Base-by-base conservation (phyloP, 805 yeast species). In the Saturnispora halmiae region DNA sequence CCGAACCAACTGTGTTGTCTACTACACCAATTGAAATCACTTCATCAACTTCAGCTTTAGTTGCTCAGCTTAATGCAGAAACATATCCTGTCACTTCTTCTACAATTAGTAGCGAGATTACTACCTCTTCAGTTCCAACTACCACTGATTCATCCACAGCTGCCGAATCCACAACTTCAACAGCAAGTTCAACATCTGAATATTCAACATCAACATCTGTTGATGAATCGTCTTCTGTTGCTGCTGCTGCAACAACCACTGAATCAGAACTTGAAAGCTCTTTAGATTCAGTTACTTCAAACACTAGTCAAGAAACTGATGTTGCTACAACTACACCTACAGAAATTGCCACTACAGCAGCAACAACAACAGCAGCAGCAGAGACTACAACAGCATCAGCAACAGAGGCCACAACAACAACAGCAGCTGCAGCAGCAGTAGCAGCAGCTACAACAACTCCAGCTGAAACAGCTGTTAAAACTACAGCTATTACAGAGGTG, bases 291-390 rank as follows among this genome's bases (percentile, higher is more conserved):
- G 25, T 15, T 18, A 13, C 32, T 4, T 19, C 26, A 27, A 22
- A 10, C 14, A 15, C 7, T 26, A 25, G 10, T 24, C 10, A 6
- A 11, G 11, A 28, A 4, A 33, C 32, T 6, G 9, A 20, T 10
- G 11, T 31, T 20, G 21, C 39, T 3, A 14, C 27, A 9, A 31
- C 49, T 8, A n/a, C 42, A 14, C 19, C 33, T 15, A 18, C 16
- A 11, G 16, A 28, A 18, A 9, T 29, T 11, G 16, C 30, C 8
- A 4, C 31, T n/a, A 36, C 35, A 1, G 14, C 28, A 5, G 10
- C 39, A 5, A 14, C 34, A 5, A 6, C 28, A n/a, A 27, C 31
- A 35, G 30, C 40, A 6, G 13, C 46, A 24, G 19, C 48, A 22
- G 39, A 29, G 11, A 26, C 32, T 19, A 19, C 43, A 11, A 25